These are phyloP conservation scores for Tremella fuciformis DNA, from an alignment of 768 basidiomycete species.

Conservation along the genomic window DNA sequence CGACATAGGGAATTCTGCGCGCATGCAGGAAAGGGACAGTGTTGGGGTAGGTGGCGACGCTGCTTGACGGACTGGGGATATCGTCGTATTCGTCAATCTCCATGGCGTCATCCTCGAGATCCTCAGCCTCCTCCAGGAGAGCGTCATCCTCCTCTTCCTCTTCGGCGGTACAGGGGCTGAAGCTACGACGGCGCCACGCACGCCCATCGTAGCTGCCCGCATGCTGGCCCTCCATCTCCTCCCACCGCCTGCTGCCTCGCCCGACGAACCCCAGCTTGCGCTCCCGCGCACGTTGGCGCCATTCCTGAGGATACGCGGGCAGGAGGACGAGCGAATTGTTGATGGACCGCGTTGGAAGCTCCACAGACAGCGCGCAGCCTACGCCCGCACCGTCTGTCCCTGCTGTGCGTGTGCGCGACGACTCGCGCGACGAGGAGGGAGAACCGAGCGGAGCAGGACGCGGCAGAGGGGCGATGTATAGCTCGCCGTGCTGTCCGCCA, in stretches of 20 bases:
- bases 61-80: conserved; percentile 12
- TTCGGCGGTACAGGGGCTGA: not conserved
- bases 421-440: not conserved
- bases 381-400: not conserved
- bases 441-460: conserved; percentile 1
- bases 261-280: conserved; percentile 23
- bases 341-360: conserved; percentile 42
- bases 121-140: conserved; percentile 8
- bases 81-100: conserved; percentile 16
- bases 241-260: conserved; percentile 1
- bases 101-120: conserved; percentile 18
- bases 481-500: conserved; percentile 50
- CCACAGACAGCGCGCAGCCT: conserved; percentile 32
- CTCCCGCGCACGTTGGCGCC: conserved; percentile 20
- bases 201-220: not conserved
- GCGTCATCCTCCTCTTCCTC: conserved; percentile 5
- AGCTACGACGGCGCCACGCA: not conserved
- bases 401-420: not conserved
- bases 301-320: conserved; percentile 35
- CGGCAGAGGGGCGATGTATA: conserved; percentile 43
- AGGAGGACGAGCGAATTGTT: conserved; percentile 48
- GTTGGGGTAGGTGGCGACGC: conserved; percentile 47
- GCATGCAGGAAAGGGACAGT: conserved; percentile 44
- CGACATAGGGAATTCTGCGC: conserved; percentile 32
- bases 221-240: conserved; percentile 4